Base-by-base conservation (phyloP, 2,329 filamentous ascomycete species). In the Mollisia scopiformis region DNA sequence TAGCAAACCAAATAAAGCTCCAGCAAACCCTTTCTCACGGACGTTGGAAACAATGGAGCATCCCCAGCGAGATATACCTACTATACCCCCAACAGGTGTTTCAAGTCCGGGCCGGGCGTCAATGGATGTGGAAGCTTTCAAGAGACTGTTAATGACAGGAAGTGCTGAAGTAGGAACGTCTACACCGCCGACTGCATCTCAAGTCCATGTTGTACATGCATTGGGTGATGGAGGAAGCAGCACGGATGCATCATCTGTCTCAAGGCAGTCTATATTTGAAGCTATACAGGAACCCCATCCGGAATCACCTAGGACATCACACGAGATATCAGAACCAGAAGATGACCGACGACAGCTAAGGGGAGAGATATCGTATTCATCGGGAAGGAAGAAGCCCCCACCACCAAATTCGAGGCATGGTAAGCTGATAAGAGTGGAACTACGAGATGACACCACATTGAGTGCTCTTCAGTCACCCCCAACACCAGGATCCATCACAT, bases 391-490 rank as follows among this genome's bases (percentile, higher is more conserved):
- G 75, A 85, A 85, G 64, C 89, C 89, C 14, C 90, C 91, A 5
- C 89, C 89, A 6, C 90, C 90, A 11, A 92, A 84, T 71, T 92
- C 89, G 55, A 86, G 90, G 57, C 90, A 93, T 76, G 92, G 92
- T 4, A 93, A 89, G 74, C 81, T 88, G 19, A 89, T 94, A 65
- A 86, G 82, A 66, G 74, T 78, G 46, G 77, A 82, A 69, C 66
- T 78, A 62, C 77, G 76, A 55, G 72, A 69, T 55, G 66, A 80
- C 61, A 67, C 78, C 71, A 59, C 76, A 72, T 71, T 75, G 65
- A 65, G 33, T 59, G 72, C 74, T 65, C 66, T 75, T 30, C 71
- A 65, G 53, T 68, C 66, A 60, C 65, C 73, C 55, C 64, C 70
- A 61, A 67, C 50, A 19, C 62, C 64, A 52, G 59, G 61, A 28